Evolutionary conservation across 495 filamentous ascomycete species (phyloP).

Genomic region (Penicillium turbatum): DNA sequence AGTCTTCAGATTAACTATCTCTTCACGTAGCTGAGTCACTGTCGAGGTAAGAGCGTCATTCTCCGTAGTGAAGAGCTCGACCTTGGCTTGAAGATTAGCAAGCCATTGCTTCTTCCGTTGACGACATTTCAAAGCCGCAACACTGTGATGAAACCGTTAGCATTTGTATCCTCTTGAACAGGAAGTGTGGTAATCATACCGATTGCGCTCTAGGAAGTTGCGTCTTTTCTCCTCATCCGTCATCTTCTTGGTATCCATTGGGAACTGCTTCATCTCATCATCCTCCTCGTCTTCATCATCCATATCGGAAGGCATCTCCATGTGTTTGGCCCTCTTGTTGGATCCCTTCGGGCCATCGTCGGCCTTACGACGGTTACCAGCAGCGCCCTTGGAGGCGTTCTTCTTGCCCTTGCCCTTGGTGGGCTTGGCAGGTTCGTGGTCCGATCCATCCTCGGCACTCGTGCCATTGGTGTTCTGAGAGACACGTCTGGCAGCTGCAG

Average conservation of each 20-base stretch:
- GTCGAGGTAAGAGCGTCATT: constrained; percentile 84
- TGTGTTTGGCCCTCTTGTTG: constrained; percentile 69
- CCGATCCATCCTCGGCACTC: constrained; percentile 57
- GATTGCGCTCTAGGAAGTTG: constrained; percentile 94
- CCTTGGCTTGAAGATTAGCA: constrained; percentile 89
- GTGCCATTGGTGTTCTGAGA: constrained; percentile 37
- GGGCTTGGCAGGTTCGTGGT: constrained; percentile 61
- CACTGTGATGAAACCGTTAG: constrained; percentile 52
- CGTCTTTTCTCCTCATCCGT: constrained; percentile 98
- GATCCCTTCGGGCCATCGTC: constrained; percentile 68
- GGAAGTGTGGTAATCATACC: constrained; percentile 55
- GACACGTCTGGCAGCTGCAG: constrained; percentile 25
- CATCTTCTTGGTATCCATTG: constrained; percentile 71
- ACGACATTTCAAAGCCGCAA: constrained; percentile 93
- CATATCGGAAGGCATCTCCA: constrained; percentile 50
- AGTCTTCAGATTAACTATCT: constrained; percentile 93
- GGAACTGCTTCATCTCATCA: constrained; percentile 43
- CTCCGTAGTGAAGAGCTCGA: constrained; percentile 84
- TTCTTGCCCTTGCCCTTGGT: constrained; percentile 70
- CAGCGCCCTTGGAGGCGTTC: constrained; percentile 42
- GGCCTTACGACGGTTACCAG: constrained; percentile 69
- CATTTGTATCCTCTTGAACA: not conserved
- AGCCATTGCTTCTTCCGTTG: constrained; percentile 99
- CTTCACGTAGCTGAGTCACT: constrained; percentile 80
- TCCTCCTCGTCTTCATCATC: constrained; percentile 50